Evolutionary conservation across 1,139 yeast genomes (phyloP).

Genomic region (Debaryomyces singareniensis): DNA sequence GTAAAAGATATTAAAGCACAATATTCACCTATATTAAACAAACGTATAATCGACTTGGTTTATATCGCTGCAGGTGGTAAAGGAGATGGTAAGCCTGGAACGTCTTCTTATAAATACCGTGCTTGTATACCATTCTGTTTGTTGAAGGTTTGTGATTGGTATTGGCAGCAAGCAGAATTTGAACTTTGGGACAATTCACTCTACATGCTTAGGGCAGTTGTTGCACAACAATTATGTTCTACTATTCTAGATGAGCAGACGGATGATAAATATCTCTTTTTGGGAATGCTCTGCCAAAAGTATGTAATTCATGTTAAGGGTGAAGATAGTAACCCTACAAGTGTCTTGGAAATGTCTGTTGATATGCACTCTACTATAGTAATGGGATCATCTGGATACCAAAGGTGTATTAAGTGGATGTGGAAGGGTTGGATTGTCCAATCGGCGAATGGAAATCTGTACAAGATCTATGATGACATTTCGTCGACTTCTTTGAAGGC

Average conservation of each 20-base stretch:
- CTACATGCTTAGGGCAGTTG: constrained; percentile 52
- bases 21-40: constrained; percentile 58
- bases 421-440: constrained; percentile 94
- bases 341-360: constrained; percentile 78
- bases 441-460: constrained; percentile 58
- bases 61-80: constrained; percentile 78
- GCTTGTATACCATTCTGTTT: constrained; percentile 65
- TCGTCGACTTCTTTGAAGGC: constrained; percentile 47
- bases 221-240: constrained; percentile 71
- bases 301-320: constrained; percentile 63
- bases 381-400: constrained; percentile 76
- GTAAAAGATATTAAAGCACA: constrained; percentile 45
- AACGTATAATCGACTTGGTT: constrained; percentile 52
- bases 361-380: constrained; percentile 78
- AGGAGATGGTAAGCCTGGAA: constrained; percentile 51
- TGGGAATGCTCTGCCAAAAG: constrained; percentile 73
- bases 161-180: constrained; percentile 49
- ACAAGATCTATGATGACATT: constrained; percentile 57
- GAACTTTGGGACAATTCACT: constrained; percentile 68
- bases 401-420: constrained; percentile 80
- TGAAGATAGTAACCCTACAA: constrained; percentile 54
- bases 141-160: constrained; percentile 76
- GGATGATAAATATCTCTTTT: constrained; percentile 61
- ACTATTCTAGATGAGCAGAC: constrained; percentile 54
- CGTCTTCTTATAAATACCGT: constrained; percentile 57